Evolutionary conservation across 805 yeast genomes (phyloP).

Genomic region (Wickerhamiella brachini): DNA sequence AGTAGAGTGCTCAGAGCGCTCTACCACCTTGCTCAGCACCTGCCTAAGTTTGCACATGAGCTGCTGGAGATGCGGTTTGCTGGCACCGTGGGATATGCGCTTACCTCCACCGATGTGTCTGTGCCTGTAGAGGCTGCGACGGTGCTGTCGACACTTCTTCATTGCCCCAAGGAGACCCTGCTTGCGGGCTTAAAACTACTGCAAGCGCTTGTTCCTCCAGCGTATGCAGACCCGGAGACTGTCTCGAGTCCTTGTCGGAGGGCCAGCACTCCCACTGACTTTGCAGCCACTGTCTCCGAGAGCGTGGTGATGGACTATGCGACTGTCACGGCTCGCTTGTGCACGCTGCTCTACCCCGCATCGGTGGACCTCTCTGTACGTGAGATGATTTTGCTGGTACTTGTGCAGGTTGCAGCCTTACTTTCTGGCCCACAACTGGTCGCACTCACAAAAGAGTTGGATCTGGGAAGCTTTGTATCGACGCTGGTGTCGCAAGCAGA

Average conservation of each 20-base stretch:
- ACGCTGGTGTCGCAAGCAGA: conserved; percentile 13
- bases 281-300: background rate
- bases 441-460: conserved; percentile 1
- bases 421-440: conserved; percentile 2
- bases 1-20: conserved; percentile 10
- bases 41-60: conserved; percentile 7
- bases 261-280: background rate
- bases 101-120: conserved; percentile 5
- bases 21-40: conserved; percentile 5
- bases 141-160: conserved; percentile 8
- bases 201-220: conserved; percentile 9
- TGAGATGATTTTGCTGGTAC: conserved; percentile 11
- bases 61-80: conserved; percentile 5
- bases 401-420: conserved; percentile 15
- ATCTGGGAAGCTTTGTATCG: conserved; percentile 8
- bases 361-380: conserved; percentile 9
- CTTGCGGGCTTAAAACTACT: conserved; percentile 10
- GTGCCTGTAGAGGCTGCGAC: conserved; percentile 1
- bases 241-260: conserved; percentile 12
- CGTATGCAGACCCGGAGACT: conserved; percentile 4
- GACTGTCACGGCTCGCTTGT: conserved; percentile 3
- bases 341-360: conserved; percentile 10
- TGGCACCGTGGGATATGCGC: conserved; percentile 6
- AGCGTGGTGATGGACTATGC: conserved; percentile 4
- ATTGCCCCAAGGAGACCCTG: conserved; percentile 11